phyloP scores from a whole-genome alignment of 768 basidiomycete genomes.

The Tulasnella sp. region DNA sequence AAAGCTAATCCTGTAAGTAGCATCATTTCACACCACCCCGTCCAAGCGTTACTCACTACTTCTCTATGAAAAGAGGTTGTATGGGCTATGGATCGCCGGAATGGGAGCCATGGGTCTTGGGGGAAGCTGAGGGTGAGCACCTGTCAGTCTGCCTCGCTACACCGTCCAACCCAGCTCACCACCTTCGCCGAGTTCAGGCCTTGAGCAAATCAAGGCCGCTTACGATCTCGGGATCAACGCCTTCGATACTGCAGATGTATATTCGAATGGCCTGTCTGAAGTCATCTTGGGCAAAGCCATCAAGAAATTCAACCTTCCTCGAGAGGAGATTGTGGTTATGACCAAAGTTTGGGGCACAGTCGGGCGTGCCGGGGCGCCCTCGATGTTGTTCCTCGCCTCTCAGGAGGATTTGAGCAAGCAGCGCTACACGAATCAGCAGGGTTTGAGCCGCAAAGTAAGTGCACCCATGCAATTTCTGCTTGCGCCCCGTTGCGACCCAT shows the following conservation, averaged over 20 bases:
- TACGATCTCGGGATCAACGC: slow-evolving; percentile 54
- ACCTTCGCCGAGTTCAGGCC: neutral
- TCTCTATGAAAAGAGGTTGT: slow-evolving; percentile 45
- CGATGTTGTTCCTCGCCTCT: neutral
- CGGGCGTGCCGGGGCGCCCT: no score
- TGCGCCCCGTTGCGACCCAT: neutral
- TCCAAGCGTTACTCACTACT: neutral
- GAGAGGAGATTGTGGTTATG: slow-evolving; percentile 38
- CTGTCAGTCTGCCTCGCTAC: slow-evolving; percentile 25
- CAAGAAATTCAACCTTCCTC: slow-evolving; percentile 33
- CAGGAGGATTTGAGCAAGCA: slow-evolving; percentile 27
- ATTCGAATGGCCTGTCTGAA: slow-evolving; percentile 40
- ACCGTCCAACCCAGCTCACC: neutral
- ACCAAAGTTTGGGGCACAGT: slow-evolving; percentile 32
- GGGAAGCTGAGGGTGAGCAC: slow-evolving; percentile 40
- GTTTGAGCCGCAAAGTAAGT: slow-evolving; percentile 43
- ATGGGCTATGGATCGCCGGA: slow-evolving; percentile 51
- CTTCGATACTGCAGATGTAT: slow-evolving; percentile 33
- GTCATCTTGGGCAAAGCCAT: slow-evolving; percentile 40
- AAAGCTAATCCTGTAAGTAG: slow-evolving; percentile 5
- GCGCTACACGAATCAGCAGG: slow-evolving; percentile 53
- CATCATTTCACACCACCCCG: neutral
- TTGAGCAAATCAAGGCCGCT: slow-evolving; percentile 9
- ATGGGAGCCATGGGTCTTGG: slow-evolving; percentile 49
- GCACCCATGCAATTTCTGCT: neutral